Conservation (phyloP, 1,284 basidiomycete genomes). For the Naganishia sp. region DNA sequence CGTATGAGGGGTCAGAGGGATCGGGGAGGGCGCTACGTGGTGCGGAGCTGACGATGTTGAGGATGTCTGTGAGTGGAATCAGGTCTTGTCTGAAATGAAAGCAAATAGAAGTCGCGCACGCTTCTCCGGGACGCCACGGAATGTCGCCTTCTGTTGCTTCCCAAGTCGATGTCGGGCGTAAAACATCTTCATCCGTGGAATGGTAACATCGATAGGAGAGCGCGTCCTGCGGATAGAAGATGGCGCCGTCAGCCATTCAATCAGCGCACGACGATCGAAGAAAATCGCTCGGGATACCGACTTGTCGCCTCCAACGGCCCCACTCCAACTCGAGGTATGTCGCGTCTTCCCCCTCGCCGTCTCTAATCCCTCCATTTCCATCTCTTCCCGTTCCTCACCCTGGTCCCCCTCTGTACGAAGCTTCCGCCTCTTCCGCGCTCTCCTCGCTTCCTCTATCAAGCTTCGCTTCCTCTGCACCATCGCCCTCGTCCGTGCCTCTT, state of each 20-base stretch:
- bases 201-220: slow-evolving; percentile 5
- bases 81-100: background rate
- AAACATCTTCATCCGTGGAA: slow-evolving; percentile 19
- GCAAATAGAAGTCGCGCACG: background rate
- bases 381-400: background rate
- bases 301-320: background rate
- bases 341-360: background rate
- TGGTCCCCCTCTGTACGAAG: background rate
- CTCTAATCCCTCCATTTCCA: no score
- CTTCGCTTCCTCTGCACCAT: slow-evolving; percentile 18
- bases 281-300: slow-evolving; percentile 22
- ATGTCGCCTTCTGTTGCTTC: background rate
- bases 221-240: background rate
- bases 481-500: background rate
- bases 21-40: slow-evolving; percentile 16
- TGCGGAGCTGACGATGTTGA: slow-evolving; percentile 38
- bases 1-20: slow-evolving; percentile 32
- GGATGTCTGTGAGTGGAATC: slow-evolving; percentile 40
- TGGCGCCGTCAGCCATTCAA: background rate
- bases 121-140: slow-evolving; percentile 3
- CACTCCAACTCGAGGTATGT: background rate
- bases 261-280: no score
- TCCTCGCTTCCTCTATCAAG: background rate
- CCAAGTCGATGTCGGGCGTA: slow-evolving; percentile 15
- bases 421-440: background rate